Percentiles rank a stretch among this genome's conserved stretches.
Conservation (phyloP, 495 filamentous ascomycete species). For the Achaetomiella virescens region DNA sequence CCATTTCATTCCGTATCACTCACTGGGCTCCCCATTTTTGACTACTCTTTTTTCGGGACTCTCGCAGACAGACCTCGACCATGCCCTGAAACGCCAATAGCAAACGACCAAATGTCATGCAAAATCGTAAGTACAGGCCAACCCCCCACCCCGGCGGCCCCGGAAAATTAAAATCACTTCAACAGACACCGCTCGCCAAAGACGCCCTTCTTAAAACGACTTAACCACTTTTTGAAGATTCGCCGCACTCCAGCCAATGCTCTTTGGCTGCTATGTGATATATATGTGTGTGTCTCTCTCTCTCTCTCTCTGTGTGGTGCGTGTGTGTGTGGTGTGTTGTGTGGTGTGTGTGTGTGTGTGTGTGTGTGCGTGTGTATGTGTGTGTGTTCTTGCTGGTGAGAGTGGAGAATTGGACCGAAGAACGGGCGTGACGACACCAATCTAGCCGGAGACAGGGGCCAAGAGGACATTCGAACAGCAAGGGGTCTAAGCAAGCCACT, state of each 20-base stretch:
- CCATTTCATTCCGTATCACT: too few species aligned
- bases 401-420: background rate
- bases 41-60: background rate
- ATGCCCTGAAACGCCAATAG: background rate
- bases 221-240: background rate
- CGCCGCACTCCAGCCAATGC: background rate
- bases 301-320: background rate
- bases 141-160: too few species aligned
- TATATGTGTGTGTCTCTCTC: background rate
- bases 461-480: background rate
- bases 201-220: background rate
- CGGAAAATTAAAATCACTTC: background rate
- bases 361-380: too few species aligned
- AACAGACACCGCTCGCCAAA: background rate
- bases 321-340: too few species aligned
- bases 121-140: conserved; percentile 8
- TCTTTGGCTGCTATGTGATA: background rate
- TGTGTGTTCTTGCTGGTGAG: too few species aligned
- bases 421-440: background rate
- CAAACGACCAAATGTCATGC: background rate
- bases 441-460: background rate
- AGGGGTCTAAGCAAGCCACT: conserved; percentile 39
- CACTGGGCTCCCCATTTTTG: background rate
- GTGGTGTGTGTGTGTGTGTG: too few species aligned
- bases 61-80: background rate